Conservation (phyloP, 495 filamentous ascomycete genomes). For the Talaromyces proteolyticus region DNA sequence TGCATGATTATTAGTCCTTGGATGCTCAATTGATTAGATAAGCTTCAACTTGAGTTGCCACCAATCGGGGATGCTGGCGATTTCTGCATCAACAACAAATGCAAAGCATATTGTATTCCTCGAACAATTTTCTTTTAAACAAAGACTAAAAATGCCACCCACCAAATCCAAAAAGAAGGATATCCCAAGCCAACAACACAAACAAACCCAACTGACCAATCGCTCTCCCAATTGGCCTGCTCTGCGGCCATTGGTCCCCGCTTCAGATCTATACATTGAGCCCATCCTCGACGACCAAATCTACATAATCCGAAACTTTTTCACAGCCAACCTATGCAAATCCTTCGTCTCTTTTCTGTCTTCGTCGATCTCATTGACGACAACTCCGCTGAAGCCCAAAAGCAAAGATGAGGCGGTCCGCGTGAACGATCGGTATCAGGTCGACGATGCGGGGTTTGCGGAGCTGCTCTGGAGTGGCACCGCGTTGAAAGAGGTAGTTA, state of each 20-base stretch:
- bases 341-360: conserved; percentile 74
- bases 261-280: conserved; percentile 54
- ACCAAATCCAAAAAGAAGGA: conserved; percentile 12
- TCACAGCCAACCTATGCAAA: conserved; percentile 72
- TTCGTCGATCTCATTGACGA: conserved; percentile 61
- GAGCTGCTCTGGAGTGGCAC: conserved; percentile 65
- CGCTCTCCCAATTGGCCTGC: conserved; percentile 69
- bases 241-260: conserved; percentile 66
- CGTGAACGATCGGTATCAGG: conserved; percentile 88
- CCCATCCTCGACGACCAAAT: conserved; percentile 63
- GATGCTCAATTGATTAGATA: no score
- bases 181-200: conserved; percentile 9
- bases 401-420: conserved; percentile 70
- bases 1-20: no score
- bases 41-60: background rate
- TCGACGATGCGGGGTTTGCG: conserved; percentile 71
- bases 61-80: background rate
- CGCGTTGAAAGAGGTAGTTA: conserved; percentile 45
- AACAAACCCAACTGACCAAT: conserved; percentile 7
- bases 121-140: no score
- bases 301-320: conserved; percentile 70
- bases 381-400: conserved; percentile 80
- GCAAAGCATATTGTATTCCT: no score
- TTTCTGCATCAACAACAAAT: background rate
- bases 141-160: conserved; percentile 4